phyloP scores from a whole-genome alignment of 2,329 filamentous ascomycete species.

The Neonectria coccinea region DNA sequence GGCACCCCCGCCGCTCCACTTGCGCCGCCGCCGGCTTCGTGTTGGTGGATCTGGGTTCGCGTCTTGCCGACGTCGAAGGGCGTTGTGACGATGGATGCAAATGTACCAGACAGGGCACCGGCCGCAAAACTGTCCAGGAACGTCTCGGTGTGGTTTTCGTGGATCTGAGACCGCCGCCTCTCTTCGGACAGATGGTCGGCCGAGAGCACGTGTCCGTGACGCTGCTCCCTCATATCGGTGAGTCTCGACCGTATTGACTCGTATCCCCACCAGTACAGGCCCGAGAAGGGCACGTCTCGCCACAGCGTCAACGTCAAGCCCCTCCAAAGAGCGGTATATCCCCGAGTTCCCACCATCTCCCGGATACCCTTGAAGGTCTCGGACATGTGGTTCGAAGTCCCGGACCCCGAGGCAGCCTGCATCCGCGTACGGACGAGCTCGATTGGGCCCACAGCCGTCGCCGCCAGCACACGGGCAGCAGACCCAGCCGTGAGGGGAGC shows the following conservation, averaged over 20 bases:
- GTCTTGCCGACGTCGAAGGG: conserved; percentile 99
- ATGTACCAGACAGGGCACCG: conserved; percentile 83
- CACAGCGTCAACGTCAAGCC: conserved; percentile 92
- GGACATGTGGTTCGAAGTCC: conserved; percentile 76
- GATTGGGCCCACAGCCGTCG: conserved; percentile 86
- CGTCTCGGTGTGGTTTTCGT: conserved; percentile 79
- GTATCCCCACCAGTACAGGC: conserved; percentile 98
- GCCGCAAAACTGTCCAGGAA: conserved; percentile 91
- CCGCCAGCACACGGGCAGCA: conserved; percentile 81
- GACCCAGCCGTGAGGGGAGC: conserved; percentile 85
- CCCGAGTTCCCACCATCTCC: conserved; percentile 81
- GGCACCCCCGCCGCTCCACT: conserved; percentile 62
- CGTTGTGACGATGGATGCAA: conserved; percentile 89
- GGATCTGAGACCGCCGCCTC: conserved; percentile 68
- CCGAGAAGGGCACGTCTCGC: conserved; percentile 97
- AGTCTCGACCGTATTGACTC: conserved; percentile 82
- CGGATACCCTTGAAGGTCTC: conserved; percentile 81
- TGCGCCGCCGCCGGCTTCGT: conserved; percentile 54
- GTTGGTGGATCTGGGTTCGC: conserved; percentile 84
- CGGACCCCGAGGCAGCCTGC: conserved; percentile 76
- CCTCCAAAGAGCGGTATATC: conserved; percentile 88
- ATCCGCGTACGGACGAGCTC: conserved; percentile 95
- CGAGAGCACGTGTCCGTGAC: conserved; percentile 55
- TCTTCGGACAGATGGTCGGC: conserved; percentile 54
- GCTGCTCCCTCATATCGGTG: conserved; percentile 73